Evolutionary conservation across 805 yeast species (phyloP), one percentile per base, ranked within the genome.

Genomic region (Groenewaldozyma salmanticensis): DNA sequence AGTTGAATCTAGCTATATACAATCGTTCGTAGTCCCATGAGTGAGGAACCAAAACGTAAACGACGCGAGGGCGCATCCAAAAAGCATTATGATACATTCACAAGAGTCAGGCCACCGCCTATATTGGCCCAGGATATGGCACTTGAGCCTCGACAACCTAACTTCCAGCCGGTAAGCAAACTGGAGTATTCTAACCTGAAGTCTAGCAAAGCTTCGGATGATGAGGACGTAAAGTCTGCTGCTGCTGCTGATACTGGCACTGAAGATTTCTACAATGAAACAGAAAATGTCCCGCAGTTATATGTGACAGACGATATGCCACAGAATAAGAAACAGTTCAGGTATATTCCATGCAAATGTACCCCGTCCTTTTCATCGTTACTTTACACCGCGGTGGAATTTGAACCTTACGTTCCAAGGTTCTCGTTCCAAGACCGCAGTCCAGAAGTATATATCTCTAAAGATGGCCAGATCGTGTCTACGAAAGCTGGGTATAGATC

Each of bases 401-500:
- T 79, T 5, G 79, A 81, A 1, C 95, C 94, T 2, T 78, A 58
- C 53, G 45, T 53, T 1, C 73, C 77, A 1, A 56, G 85, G 3
- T 62, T 81, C 4, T 71, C 78, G 33, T 71, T 72, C 49, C 79
- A 79, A 52, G 96, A 88, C 58, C 63, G 85, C 45, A 72, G 90
- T 0, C 72, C 68, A 6, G 81, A 79, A 1, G 64, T 79, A 0
- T 57, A 64, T 15, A 46, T 76, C 1, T 59, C 63, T 34, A 16
- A 40, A 6, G 62, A 64, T n/a, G 52, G 59, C 11, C 52, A 57
- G n/a, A 55, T 66, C 3, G 79, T 79, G 0, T 71, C 83, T 0
- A 73, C 85, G 1, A 61, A 62, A 3, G 70, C 67, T 39, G 96
- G 96, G 1, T 92, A 94, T 87, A 67, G 92, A 47, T 76, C 84